Percentiles rank a stretch among this genome's conserved stretches.
Conservation (phyloP, 2,329 filamentous ascomycete species). For the Pseudodiploospora longispora region DNA sequence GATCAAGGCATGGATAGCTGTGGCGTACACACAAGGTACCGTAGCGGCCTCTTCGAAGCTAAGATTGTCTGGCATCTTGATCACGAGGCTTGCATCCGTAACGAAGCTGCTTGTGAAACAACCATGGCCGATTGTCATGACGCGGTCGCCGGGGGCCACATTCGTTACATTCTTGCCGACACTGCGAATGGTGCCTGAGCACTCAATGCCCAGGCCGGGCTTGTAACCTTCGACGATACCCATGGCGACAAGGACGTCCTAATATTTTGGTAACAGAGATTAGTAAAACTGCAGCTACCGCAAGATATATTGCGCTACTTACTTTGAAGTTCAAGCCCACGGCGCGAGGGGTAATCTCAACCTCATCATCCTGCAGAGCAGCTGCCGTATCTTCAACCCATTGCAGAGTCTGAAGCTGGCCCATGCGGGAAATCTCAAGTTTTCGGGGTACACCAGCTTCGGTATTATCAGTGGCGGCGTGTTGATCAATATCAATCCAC, state of each 20-base stretch:
- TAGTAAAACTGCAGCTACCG: not conserved
- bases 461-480: not conserved
- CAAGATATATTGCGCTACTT: not conserved
- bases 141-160: constrained; percentile 26
- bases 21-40: constrained; percentile 21
- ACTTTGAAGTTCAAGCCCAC: constrained; percentile 6
- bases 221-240: constrained; percentile 2
- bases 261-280: too few species aligned
- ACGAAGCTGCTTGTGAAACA: constrained; percentile 1
- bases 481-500: not conserved
- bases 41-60: constrained; percentile 20
- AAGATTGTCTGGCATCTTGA: constrained; percentile 20
- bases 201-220: constrained; percentile 21
- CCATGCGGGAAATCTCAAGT: not conserved
- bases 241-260: constrained; percentile 11
- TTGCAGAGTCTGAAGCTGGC: not conserved
- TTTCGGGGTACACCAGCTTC: too few species aligned
- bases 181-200: constrained; percentile 14
- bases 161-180: constrained; percentile 8
- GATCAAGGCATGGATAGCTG: constrained; percentile 18
- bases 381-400: not conserved
- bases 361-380: not conserved
- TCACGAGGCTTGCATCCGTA: constrained; percentile 2
- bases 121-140: constrained; percentile 11
- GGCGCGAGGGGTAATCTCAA: constrained; percentile 1